Base-by-base conservation (phyloP, 2,329 filamentous ascomycete species). In the Colletotrichum karsti region DNA sequence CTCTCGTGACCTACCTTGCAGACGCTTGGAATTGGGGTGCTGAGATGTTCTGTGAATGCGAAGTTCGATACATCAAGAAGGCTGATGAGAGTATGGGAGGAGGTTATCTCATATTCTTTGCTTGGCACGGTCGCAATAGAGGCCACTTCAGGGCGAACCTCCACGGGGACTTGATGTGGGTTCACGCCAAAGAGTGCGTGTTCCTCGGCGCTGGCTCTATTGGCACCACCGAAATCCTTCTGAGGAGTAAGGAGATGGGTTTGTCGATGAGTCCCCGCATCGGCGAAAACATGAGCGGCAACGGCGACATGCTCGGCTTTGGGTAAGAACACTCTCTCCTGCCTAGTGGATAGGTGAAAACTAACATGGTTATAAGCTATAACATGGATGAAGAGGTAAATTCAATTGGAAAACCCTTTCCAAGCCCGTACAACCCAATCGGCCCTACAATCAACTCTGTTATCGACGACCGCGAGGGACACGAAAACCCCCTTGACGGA, bases 21-120 rank as follows among this genome's bases (percentile, higher is more conserved):
- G 90, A 92, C 75, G 90, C 91, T 2, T 92, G 90, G 90, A 91
- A 91, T 72, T 91, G 89, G 88, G 91, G 90, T 8, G 88, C 90
- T 12, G 90, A 92, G 73, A 87, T 92, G 77, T 92, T 92, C 70
- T 92, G 90, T 76, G 85, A 90, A 72, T 90, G 89, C 68, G 89
- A 92, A 75, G 90, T 92, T 2, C 82, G 87, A 48, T 87, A 91
- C 72, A 81, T 92, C 56, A 84, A 87, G 62, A 85, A 88, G 74
- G 83, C 84, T 44, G 69, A 72, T 18, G 80, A 80, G 1, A 74
- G 76, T 1, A 77, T 78, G 5, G 83, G 84, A 13, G 90, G 90
- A 13, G 90, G 90, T 2, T 92, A 91, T 74, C 80, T 90, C 20
- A 79, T 92, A 28, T 91, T 86, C 77, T 92, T 90, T 74, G 85